Base-by-base conservation (phyloP, 78 protist genomes). In the Corallochytrium limacisporum region DNA sequence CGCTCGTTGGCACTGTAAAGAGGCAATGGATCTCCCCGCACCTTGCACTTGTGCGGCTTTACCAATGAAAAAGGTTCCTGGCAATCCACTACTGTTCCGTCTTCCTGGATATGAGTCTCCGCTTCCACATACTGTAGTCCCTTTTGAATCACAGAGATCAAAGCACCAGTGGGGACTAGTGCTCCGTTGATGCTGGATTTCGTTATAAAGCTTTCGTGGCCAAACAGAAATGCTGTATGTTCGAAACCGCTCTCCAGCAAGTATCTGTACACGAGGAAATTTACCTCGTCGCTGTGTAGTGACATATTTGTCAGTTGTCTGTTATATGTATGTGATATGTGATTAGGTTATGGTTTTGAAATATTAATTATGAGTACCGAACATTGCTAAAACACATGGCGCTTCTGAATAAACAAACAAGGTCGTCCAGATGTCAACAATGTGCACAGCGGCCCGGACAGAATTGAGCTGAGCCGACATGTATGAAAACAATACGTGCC, bases 61-160 rank as follows among this genome's bases (percentile, higher is more conserved):
- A 53, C 36, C 10, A 72, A 60, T 4, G 50, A 20, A 29, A 82
- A 82, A 53, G 80, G 80, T 33, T 78, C 88, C 18, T 55, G 65
- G 44, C 87, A 86, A 33, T 46, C 47, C 8, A 79, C 16, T 26
- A 78, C 88, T 0, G 78, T 62, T 12, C 92, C 92, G 46, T 81
- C 85, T 26, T 82, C 74, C 46, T 44, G 76, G 3, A 85, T 16
- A 47, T 85, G 88, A 13, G 86, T 65, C 60, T 92, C 97, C 1
- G 91, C 78, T n/a, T 90, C 90, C n/a, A 39, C n/a, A 51, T 91
- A 92, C 46, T 76, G 92, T 20, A 91, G 35, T 1, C 97, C 98
- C 63, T 87, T 90, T 60, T 91, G 95, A 10, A 93, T 33, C 5
- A 85, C 49, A 16, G 90, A 69, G 28, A 93, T 49, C 26, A 93